phyloP scores from a whole-genome alignment of 192 early-diverging fungal species.

The Haplosporangium gracile region DNA sequence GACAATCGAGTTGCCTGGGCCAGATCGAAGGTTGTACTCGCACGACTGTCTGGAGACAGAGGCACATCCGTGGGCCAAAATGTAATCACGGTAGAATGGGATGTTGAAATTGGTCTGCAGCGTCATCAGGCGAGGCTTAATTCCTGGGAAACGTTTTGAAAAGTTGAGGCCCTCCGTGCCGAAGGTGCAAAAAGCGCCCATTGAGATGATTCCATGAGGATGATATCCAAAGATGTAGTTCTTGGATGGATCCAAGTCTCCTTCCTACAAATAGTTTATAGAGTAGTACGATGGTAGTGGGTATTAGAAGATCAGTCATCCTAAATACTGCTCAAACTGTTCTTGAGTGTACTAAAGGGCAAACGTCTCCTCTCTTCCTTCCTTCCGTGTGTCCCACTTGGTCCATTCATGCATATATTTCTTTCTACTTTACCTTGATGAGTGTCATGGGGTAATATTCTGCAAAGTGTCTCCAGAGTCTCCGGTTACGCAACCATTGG shows the following conservation, averaged over 20 bases:
- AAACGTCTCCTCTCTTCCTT: constrained; percentile 64
- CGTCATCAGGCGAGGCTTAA: constrained; percentile 84
- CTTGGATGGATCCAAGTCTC: constrained; percentile 81
- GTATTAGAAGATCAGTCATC: constrained; percentile 73
- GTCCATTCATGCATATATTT: neutral
- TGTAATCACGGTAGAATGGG: constrained; percentile 87
- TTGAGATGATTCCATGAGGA: constrained; percentile 88
- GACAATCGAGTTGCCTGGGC: constrained; percentile 75
- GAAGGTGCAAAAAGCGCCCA: constrained; percentile 85
- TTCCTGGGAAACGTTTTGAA: constrained; percentile 79
- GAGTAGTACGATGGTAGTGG: constrained; percentile 26
- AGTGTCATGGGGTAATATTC: constrained; percentile 87
- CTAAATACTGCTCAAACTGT: constrained; percentile 75
- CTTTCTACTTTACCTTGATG: constrained; percentile 74
- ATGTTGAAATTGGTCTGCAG: constrained; percentile 85
- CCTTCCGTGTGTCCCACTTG: neutral
- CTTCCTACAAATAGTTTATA: constrained; percentile 65
- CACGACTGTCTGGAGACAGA: constrained; percentile 81
- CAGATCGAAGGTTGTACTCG: constrained; percentile 76
- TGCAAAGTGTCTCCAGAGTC: constrained; percentile 82
- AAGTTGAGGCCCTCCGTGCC: constrained; percentile 86
- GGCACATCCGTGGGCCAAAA: constrained; percentile 80
- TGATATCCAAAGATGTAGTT: constrained; percentile 94
- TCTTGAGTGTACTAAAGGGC: constrained; percentile 53
- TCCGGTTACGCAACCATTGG: constrained; percentile 60